Conservation (phyloP, 176 grass and related monocot genomes). For the Raddia guianensis region DNA sequence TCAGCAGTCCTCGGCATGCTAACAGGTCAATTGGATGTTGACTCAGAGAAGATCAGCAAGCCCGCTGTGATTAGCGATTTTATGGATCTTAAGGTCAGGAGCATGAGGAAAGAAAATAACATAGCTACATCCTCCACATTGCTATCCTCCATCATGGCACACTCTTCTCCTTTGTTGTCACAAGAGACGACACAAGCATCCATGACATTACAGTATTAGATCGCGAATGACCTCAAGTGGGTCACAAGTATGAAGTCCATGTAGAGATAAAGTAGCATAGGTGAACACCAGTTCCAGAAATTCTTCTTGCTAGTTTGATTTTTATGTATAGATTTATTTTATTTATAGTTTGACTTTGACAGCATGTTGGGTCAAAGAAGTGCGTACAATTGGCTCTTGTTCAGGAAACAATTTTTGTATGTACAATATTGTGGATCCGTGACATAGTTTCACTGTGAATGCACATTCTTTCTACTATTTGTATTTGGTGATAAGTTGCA, state of each 20-base stretch:
- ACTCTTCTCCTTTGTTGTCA: slow-evolving; percentile 48
- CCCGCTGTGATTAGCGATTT: slow-evolving; percentile 73
- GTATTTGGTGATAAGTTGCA: not conserved
- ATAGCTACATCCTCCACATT: slow-evolving; percentile 32
- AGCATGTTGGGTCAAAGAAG: slow-evolving; percentile 39
- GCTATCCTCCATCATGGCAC: slow-evolving; percentile 46
- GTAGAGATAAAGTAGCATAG: slow-evolving; percentile 27
- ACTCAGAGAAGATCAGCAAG: slow-evolving; percentile 56
- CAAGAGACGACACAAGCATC: slow-evolving; percentile 60
- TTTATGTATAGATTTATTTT: slow-evolving; percentile 48
- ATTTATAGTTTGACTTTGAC: slow-evolving; percentile 9
- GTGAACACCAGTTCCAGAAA: not conserved
- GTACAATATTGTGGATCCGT: slow-evolving; percentile 30
- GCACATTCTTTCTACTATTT: not conserved
- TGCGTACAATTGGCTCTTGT: slow-evolving; percentile 1
- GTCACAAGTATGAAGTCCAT: slow-evolving; percentile 8
- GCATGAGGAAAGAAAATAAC: slow-evolving; percentile 49
- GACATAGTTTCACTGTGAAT: slow-evolving; percentile 17
- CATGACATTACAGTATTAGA: slow-evolving; percentile 51
- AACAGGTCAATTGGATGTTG: slow-evolving; percentile 51
- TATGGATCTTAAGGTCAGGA: slow-evolving; percentile 79
- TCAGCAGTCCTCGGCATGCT: slow-evolving; percentile 56
- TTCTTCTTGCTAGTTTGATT: not conserved
- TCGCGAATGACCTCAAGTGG: slow-evolving; percentile 35
- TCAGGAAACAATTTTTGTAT: slow-evolving; percentile 14